Conservation (phyloP, 2,329 filamentous ascomycete genomes). For the Sclerotinia minor region DNA sequence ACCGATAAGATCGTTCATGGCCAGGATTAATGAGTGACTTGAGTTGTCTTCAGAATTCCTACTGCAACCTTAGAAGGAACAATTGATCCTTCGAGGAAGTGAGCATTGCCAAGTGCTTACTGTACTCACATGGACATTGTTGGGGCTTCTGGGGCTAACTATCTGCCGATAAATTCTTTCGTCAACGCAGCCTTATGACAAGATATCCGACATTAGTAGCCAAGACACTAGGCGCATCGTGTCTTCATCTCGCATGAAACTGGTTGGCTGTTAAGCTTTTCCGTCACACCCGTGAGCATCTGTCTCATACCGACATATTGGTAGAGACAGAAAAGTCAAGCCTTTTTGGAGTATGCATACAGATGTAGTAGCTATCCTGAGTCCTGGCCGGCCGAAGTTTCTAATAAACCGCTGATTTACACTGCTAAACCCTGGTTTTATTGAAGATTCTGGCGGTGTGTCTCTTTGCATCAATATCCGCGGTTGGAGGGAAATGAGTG, state of each 20-base stretch:
- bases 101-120: neutral
- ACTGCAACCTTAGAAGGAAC: neutral
- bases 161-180: constrained; percentile 13
- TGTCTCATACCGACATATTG: constrained; percentile 14
- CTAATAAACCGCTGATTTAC: neutral
- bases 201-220: constrained; percentile 16
- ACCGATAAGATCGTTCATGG: neutral
- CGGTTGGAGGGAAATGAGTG: constrained; percentile 6
- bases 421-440: neutral
- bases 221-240: constrained; percentile 3
- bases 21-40: neutral
- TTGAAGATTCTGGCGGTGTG: constrained; percentile 16
- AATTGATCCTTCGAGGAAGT: constrained; percentile 9
- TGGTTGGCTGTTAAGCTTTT: constrained; percentile 17
- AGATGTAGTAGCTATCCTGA: constrained; percentile 3
- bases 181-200: constrained; percentile 21
- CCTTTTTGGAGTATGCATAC: constrained; percentile 12
- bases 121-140: neutral
- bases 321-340: constrained; percentile 7
- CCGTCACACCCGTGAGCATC: neutral
- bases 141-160: neutral
- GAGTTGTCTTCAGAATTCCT: neutral
- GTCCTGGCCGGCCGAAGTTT: constrained; percentile 6
- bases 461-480: constrained; percentile 5
- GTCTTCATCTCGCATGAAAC: constrained; percentile 12